Evolutionary conservation across 352 stramenopile genomes (phyloP), one percentile per base, ranked within the genome.

Genomic region (Elongisporangium undulatum): DNA sequence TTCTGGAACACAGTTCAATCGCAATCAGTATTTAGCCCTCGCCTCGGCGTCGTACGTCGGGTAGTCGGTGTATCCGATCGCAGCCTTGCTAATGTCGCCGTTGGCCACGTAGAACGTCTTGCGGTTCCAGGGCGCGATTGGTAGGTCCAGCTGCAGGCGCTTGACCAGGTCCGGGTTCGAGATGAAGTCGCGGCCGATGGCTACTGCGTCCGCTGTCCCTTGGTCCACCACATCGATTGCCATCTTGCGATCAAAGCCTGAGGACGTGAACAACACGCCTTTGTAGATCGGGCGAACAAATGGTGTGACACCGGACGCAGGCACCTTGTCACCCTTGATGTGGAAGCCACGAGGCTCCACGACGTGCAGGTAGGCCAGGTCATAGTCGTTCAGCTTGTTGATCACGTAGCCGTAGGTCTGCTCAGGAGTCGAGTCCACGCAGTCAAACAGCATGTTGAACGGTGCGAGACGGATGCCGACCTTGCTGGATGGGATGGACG

Each of bases 181-280:
- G 53, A 86, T 83, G 63, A 81, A 86, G 54, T 73, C 65, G 29
- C 74, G 71, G 13, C 74, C 74, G 51, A 72, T 85, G 19, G 68
- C 74, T n/a, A 85, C 68, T 17, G 68, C 64, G 57, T 85, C 74
- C 34, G 55, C 62, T 34, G 68, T 51, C 2, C 69, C 71, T 8
- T 68, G 55, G 12, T 69, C 55, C 12, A 85, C 59, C 51, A 60
- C 64, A 38, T 67, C 62, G 21, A 72, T 69, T n/a, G 61, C 74
- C 21, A 62, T 69, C 12, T 61, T 58, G 45, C 60, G 59, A 12
- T 64, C 62, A 59, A 75, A 82, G 15, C 71, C 71, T 5, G 63
- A 63, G 22, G 66, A 62, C 4, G 69, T 58, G n/a, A 85, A 67
- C 22, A 85, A 55, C 21, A 73, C 58, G 22, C 75, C 73, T 1